Evolutionary conservation across 2,329 filamentous ascomycete genomes (phyloP).

Genomic region (Setomelanomma holmii): DNA sequence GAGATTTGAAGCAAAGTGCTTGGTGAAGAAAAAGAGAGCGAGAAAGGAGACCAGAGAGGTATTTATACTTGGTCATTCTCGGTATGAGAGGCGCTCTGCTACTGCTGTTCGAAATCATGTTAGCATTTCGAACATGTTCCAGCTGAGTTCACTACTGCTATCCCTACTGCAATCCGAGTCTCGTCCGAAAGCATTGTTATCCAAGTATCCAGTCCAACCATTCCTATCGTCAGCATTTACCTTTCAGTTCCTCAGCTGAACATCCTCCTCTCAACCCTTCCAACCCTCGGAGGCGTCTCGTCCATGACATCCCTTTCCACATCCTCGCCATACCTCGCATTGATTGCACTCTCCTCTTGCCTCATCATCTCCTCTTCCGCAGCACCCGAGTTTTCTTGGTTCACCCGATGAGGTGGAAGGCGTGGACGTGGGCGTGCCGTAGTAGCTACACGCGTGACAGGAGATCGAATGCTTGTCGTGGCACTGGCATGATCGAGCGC

Average conservation of each 20-base stretch:
- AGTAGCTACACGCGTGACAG: constrained; percentile 3
- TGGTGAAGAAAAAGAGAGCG: no score
- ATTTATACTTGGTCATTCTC: no score
- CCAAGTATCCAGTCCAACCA: not conserved
- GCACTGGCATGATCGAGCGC: constrained; percentile 20
- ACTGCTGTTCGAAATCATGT: no score
- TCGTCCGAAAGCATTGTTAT: not conserved
- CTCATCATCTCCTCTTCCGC: constrained; percentile 36
- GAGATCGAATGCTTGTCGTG: constrained; percentile 12
- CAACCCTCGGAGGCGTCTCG: constrained; percentile 47
- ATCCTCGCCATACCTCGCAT: constrained; percentile 29
- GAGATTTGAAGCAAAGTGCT: no score
- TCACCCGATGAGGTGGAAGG: constrained; percentile 27
- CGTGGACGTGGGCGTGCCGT: constrained; percentile 16
- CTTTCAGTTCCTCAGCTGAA: not conserved
- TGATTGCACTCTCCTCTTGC: constrained; percentile 26
- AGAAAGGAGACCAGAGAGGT: no score
- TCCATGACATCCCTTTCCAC: constrained; percentile 35
- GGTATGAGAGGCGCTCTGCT: no score
- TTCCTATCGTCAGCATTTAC: not conserved
- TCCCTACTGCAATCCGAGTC: no score
- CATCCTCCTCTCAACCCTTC: constrained; percentile 39
- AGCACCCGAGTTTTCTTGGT: constrained; percentile 45
- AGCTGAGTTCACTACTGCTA: no score
- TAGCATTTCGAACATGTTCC: no score